These are phyloP conservation scores for Bruguiera gymnorhiza DNA, from an alignment of 345 rosid genomes.

Conservation along the genomic window DNA sequence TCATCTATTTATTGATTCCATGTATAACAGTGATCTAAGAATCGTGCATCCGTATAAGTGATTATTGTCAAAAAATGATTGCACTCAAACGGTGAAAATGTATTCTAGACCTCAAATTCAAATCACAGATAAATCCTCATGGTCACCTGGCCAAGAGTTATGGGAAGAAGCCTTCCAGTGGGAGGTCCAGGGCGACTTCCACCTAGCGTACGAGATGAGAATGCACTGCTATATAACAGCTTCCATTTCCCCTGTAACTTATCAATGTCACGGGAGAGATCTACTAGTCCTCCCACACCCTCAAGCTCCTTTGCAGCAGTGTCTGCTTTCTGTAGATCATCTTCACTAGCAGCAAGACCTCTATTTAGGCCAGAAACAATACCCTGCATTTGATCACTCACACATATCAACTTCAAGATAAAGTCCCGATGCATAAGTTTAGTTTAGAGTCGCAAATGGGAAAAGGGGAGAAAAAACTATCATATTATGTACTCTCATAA, in stretches of 20 bases:
- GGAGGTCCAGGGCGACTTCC: slow-evolving; percentile 95
- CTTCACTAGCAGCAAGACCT: slow-evolving; percentile 72
- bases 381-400: slow-evolving; percentile 45
- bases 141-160: slow-evolving; percentile 85
- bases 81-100: neutral
- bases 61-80: neutral
- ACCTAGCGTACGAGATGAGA: slow-evolving; percentile 82
- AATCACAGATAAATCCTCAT: neutral
- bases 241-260: slow-evolving; percentile 89
- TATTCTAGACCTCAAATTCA: neutral
- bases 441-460: neutral
- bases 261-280: slow-evolving; percentile 50
- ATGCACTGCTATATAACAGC: slow-evolving; percentile 84
- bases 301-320: slow-evolving; percentile 76
- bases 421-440: neutral
- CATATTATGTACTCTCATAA: neutral
- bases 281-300: slow-evolving; percentile 61
- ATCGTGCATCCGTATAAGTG: neutral
- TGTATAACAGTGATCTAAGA: neutral
- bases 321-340: slow-evolving; percentile 64
- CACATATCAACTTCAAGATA: neutral
- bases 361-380: slow-evolving; percentile 78
- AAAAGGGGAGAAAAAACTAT: neutral
- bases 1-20: too few relatives aligned
- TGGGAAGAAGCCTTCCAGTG: slow-evolving; percentile 78